A percentile compares a stretch with the other conserved stretches of the same genome.
Conservation (phyloP, 2,329 filamentous ascomycete genomes). For the Cladophialophora bantiana region DNA sequence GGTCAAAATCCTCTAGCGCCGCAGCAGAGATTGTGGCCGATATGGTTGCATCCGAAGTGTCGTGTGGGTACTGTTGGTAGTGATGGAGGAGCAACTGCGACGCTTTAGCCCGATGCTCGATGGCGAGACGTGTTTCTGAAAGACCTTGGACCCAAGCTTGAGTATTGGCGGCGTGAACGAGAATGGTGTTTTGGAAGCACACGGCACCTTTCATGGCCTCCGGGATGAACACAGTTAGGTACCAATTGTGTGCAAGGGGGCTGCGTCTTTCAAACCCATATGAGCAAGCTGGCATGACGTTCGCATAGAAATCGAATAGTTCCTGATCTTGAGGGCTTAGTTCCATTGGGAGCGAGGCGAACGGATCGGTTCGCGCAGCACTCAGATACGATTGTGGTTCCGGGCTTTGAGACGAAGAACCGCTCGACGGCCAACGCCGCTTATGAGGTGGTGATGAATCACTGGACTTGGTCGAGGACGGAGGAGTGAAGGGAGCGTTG, state of each 20-base stretch:
- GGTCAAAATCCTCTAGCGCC: conserved; percentile 51
- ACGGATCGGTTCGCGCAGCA: conserved; percentile 49
- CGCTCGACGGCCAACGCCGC: neutral
- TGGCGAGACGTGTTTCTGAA: conserved; percentile 43
- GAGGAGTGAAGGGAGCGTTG: conserved; percentile 16
- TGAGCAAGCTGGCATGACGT: conserved; percentile 50
- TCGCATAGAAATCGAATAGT: conserved; percentile 52
- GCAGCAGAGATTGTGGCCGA: conserved; percentile 50
- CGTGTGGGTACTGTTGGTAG: conserved; percentile 43
- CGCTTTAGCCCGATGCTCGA: conserved; percentile 46
- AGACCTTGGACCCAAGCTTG: conserved; percentile 49
- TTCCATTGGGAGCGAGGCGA: conserved; percentile 47
- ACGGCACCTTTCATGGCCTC: conserved; percentile 51
- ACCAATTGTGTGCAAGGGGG: conserved; percentile 49
- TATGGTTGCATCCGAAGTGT: conserved; percentile 49
- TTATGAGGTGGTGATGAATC: conserved; percentile 17
- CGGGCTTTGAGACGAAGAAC: conserved; percentile 28
- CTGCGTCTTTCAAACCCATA: conserved; percentile 48
- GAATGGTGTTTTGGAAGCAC: conserved; percentile 49
- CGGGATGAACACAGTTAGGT: conserved; percentile 49
- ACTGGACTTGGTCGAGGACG: conserved; percentile 14
- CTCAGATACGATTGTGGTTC: conserved; percentile 47
- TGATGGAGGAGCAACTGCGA: conserved; percentile 47
- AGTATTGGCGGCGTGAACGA: conserved; percentile 50
- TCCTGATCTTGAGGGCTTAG: conserved; percentile 44